phyloP scores from a whole-genome alignment of 306 rosid genomes.

The Dryas octopetala region DNA sequence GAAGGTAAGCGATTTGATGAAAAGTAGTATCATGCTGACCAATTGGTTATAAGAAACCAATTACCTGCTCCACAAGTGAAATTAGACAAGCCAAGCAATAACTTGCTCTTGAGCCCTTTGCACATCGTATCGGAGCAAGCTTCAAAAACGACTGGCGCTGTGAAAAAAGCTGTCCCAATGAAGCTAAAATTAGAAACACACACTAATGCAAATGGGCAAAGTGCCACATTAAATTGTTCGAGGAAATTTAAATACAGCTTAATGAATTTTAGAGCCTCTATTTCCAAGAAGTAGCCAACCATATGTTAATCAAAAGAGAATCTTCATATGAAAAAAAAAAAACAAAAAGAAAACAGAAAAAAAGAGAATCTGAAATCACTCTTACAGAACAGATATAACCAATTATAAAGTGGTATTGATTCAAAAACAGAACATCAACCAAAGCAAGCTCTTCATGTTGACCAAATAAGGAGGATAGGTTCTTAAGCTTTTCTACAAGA shows the following conservation, averaged over 20 bases:
- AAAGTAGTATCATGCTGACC: neutral
- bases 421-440: neutral
- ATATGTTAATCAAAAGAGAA: neutral
- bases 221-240: neutral
- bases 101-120: constrained; percentile 59
- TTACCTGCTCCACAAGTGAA: constrained; percentile 96
- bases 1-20: neutral
- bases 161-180: constrained; percentile 58
- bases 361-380: no score
- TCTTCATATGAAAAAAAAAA: neutral
- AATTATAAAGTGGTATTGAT: neutral
- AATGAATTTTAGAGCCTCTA: neutral
- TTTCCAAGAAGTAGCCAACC: neutral
- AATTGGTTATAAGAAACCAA: constrained; percentile 20
- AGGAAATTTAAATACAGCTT: neutral
- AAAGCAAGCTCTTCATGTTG: neutral
- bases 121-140: constrained; percentile 45
- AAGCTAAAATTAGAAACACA: constrained; percentile 23
- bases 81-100: constrained; percentile 81
- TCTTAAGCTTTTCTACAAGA: neutral
- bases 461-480: neutral
- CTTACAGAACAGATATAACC: neutral
- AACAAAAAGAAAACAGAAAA: neutral
- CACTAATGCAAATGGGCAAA: neutral
- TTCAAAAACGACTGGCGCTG: constrained; percentile 52